phyloP scores from a whole-genome alignment of 495 filamentous ascomycete genomes.

The Patellaria atrata region DNA sequence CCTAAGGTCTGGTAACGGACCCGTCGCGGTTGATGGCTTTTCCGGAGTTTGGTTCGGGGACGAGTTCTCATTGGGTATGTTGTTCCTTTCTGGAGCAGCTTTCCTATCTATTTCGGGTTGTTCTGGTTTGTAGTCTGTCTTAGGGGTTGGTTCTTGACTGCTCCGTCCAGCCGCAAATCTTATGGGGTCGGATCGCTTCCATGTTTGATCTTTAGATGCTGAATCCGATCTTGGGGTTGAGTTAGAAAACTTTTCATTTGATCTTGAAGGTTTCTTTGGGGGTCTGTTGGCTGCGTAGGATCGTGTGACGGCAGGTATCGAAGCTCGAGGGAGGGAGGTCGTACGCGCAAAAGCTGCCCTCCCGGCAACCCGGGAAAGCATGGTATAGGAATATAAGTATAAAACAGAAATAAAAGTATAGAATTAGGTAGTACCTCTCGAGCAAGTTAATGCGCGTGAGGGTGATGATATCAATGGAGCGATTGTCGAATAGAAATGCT shows the following conservation, averaged over 20 bases:
- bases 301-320: too few relatives aligned
- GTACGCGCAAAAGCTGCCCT: too few relatives aligned
- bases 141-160: constrained; percentile 5
- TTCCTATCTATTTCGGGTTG: constrained; percentile 12
- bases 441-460: too few relatives aligned
- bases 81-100: constrained; percentile 12
- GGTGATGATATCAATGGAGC: too few relatives aligned
- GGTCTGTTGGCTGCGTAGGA: constrained; percentile 33
- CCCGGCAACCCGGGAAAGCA: too few relatives aligned
- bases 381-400: too few relatives aligned
- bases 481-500: too few relatives aligned
- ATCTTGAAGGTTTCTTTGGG: constrained; percentile 27
- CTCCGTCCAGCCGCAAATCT: constrained; percentile 3
- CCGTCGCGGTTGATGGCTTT: constrained; percentile 29
- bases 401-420: too few relatives aligned
- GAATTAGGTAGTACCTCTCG: too few relatives aligned
- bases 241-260: too few relatives aligned
- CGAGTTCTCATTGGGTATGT: too few relatives aligned
- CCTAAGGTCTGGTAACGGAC: constrained; percentile 71
- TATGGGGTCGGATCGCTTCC: constrained; percentile 13
- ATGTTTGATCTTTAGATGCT: constrained; percentile 6
- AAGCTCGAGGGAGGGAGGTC: constrained; percentile 1
- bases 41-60: constrained; percentile 15
- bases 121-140: constrained; percentile 5
- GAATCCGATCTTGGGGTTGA: constrained; percentile 7